Percentiles rank a stretch among this genome's conserved stretches.
Evolutionary conservation across 768 basidiomycete species (phyloP).

Genomic region (Psilocybe tampanensis): DNA sequence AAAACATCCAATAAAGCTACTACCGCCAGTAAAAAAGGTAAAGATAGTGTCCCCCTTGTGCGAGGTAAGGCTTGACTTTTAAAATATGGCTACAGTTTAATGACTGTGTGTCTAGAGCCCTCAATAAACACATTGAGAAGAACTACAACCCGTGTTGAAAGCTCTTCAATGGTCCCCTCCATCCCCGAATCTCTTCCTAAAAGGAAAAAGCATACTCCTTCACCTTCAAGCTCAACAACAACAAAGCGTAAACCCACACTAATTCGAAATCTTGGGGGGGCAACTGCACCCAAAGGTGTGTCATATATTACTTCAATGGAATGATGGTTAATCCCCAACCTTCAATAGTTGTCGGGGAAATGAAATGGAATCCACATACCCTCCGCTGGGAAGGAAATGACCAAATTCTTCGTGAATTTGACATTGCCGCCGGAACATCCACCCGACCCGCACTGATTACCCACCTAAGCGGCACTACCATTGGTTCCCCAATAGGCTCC

Average conservation of each 20-base stretch:
- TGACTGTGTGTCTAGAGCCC: conserved; percentile 31
- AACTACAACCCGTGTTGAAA: conserved; percentile 56
- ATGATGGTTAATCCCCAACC: conserved; percentile 1
- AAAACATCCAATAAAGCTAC: conserved; percentile 53
- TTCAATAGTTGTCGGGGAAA: conserved; percentile 84
- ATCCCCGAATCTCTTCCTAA: conserved; percentile 37
- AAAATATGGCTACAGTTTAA: conserved; percentile 6
- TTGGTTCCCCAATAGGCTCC: conserved; percentile 76
- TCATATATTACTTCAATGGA: not conserved
- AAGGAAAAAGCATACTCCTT: conserved; percentile 57
- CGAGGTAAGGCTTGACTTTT: conserved; percentile 40
- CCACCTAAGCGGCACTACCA: conserved; percentile 86
- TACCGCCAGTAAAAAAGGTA: conserved; percentile 60
- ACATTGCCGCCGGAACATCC: conserved; percentile 77
- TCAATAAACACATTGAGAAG: conserved; percentile 59
- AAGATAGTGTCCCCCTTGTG: conserved; percentile 43
- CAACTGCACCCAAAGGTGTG: conserved; percentile 73
- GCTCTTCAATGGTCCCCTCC: conserved; percentile 39
- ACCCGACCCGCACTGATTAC: conserved; percentile 95
- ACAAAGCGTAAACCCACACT: conserved; percentile 81
- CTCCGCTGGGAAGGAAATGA: conserved; percentile 99
- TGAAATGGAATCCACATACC: conserved; percentile 94
- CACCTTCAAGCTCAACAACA: conserved; percentile 39
- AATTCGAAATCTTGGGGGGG: conserved; percentile 80
- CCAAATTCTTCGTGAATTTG: conserved; percentile 87